Evolutionary conservation across 78 protist species (phyloP).

Genomic region (Dictyostelium capitatum): DNA sequence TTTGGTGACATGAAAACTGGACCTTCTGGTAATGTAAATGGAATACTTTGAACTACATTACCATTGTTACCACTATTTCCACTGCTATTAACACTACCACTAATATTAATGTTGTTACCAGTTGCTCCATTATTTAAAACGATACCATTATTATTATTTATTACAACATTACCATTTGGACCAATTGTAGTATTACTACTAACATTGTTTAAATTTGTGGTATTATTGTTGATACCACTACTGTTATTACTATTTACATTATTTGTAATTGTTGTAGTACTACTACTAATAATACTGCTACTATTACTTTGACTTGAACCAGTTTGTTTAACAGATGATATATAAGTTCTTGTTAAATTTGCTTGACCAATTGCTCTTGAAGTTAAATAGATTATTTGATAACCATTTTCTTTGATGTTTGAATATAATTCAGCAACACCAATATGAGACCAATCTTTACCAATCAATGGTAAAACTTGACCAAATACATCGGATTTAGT

Average conservation of each 20-base stretch:
- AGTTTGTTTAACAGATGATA: constrained; percentile 59
- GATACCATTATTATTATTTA: too few species aligned
- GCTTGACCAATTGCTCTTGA: constrained; percentile 95
- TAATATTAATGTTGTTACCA: not conserved
- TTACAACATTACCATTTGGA: too few species aligned
- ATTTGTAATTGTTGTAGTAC: not conserved
- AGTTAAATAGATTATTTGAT: constrained; percentile 93
- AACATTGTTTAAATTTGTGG: not conserved
- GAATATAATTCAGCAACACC: constrained; percentile 94
- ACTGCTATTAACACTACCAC: not conserved
- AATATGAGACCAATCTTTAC: constrained; percentile 97
- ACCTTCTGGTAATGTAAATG: constrained; percentile 92
- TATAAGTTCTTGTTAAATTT: constrained; percentile 42
- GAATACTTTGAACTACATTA: constrained; percentile 6
- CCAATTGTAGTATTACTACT: too few species aligned
- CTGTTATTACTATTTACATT: not conserved
- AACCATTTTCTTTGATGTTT: constrained; percentile 90
- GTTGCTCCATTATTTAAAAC: too few species aligned
- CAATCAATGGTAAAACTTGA: constrained; percentile 93
- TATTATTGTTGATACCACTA: not conserved
- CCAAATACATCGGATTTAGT: constrained; percentile 96
- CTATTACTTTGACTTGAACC: not conserved
- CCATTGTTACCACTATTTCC: not conserved
- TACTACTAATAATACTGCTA: not conserved
- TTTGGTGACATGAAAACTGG: constrained; percentile 97